Base-by-base conservation (phyloP, 306 rosid genomes). In the Cercis canadensis region DNA sequence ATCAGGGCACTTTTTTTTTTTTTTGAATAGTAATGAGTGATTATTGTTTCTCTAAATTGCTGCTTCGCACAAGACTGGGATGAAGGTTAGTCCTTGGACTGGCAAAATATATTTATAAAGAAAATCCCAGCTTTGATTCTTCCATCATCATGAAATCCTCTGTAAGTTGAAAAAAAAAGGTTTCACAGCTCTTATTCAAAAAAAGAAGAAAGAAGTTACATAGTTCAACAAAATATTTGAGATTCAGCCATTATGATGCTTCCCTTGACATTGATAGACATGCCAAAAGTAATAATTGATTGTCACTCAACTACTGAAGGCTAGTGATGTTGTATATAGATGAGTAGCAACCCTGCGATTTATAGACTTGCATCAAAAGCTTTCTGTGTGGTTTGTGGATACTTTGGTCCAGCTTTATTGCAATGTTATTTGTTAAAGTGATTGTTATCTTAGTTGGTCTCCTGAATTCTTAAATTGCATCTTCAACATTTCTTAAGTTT, bases 391-490 rank as follows among this genome's bases (percentile, higher is more conserved):
- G 15, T 12, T 10, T 8, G 5, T 43, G 49, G n/a, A 62, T 34
- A 62, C 16, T 21, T 49, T 40, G 19, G 51, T 17, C 13, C 51
- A 12, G 37, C 62, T 57, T 54, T 57, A 32, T 57, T 12, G 8
- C 64, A 21, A 51, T 4, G 40, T 32, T 44, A 56, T 39, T 32
- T 18, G 14, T 62, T 74, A 62, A 18, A 47, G 68, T 24, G 14
- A 7, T 43, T 18, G 40, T 59, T 29, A 64, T 73, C 34, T 75
- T 65, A 15, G 15, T 46, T 80, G 19, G 60, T 50, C 36, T 75
- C 29, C 57, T 31, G 33, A n/a, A 39, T 6, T 56, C 63, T 62
- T 24, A 51, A 43, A 16, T 70, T 64, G 63, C 37, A 12, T 21
- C 45, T 60, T 64, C 15, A 32, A 29, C 24, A 54, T 49, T 19